These are phyloP conservation scores for Barnettozyma botsteinii DNA, from an alignment of 805 yeast genomes.

Conservation along the genomic window DNA sequence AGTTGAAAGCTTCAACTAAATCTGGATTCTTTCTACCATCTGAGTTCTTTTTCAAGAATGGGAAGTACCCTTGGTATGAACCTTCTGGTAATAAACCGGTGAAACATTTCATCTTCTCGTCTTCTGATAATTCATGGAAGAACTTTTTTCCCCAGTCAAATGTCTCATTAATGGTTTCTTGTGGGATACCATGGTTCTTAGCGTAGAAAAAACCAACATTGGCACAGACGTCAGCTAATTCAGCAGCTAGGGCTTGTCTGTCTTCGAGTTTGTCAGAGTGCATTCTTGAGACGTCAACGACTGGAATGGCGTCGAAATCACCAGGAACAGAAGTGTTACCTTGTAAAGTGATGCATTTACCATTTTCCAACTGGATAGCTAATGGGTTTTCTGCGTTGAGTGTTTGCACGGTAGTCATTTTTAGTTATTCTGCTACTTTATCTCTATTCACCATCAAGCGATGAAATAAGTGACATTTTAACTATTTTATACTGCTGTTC, in stretches of 20 bases:
- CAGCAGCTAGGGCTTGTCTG: constrained; percentile 17
- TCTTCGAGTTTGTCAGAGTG: constrained; percentile 7
- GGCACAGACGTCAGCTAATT: constrained; percentile 20
- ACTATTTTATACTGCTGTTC: too few species aligned
- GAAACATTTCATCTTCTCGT: constrained; percentile 25
- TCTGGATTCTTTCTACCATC: constrained; percentile 21
- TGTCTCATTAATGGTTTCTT: constrained; percentile 19
- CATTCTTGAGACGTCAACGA: neutral
- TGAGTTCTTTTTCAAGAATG: constrained; percentile 18
- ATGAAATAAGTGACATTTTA: too few species aligned
- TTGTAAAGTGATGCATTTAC: neutral
- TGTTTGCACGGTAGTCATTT: neutral
- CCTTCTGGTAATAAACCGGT: constrained; percentile 22
- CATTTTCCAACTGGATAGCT: neutral
- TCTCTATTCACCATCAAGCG: too few species aligned
- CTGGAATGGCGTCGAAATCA: neutral
- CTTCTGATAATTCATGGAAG: constrained; percentile 21
- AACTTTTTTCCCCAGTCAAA: constrained; percentile 23
- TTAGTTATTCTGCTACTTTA: too few species aligned
- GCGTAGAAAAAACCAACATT: constrained; percentile 30
- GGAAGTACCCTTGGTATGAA: constrained; percentile 23
- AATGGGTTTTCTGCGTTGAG: neutral
- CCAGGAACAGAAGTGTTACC: neutral
- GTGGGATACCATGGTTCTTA: constrained; percentile 27
- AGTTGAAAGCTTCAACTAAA: constrained; percentile 31